A percentile compares a stretch with the other conserved stretches of the same genome.
Conservation (phyloP, 495 filamentous ascomycete species). For the Aspergillus bridgeri region DNA sequence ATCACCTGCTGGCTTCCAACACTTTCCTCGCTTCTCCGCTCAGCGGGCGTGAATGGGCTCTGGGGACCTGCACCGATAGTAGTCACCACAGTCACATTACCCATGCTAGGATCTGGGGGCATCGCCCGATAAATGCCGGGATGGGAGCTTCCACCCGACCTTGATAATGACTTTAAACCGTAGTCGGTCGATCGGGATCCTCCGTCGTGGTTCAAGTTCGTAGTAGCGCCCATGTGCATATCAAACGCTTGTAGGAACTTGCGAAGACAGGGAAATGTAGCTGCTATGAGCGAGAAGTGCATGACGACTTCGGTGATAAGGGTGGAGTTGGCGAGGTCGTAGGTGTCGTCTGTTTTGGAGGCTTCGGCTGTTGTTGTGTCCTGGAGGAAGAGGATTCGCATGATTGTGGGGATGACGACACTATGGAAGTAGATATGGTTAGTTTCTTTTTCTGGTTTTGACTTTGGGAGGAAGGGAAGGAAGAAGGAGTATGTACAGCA, state of each 20-base stretch:
- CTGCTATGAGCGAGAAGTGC: slow-evolving; percentile 3
- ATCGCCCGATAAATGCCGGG: neutral
- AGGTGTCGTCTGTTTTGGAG: neutral
- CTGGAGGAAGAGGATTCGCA: neutral
- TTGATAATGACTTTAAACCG: too few species aligned
- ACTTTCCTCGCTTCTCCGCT: neutral
- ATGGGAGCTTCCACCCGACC: neutral
- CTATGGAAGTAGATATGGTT: neutral
- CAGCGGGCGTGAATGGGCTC: neutral
- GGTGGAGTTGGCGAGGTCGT: neutral
- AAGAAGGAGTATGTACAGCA: neutral
- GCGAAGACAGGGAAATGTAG: slow-evolving; percentile 1
- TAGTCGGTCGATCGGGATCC: too few species aligned
- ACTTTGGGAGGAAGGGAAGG: neutral
- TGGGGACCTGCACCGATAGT: neutral
- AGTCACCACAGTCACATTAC: neutral
- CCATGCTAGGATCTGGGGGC: neutral
- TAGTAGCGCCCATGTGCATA: slow-evolving; percentile 3
- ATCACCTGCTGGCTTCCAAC: neutral
- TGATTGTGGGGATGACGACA: neutral
- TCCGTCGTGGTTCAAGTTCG: neutral
- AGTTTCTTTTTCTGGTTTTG: too few species aligned
- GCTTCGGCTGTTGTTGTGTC: neutral
- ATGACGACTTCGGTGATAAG: slow-evolving; percentile 1
- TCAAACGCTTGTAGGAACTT: neutral